Evolutionary conservation across 257 asterid species (phyloP).

Genomic region (Primulina tabacum): DNA sequence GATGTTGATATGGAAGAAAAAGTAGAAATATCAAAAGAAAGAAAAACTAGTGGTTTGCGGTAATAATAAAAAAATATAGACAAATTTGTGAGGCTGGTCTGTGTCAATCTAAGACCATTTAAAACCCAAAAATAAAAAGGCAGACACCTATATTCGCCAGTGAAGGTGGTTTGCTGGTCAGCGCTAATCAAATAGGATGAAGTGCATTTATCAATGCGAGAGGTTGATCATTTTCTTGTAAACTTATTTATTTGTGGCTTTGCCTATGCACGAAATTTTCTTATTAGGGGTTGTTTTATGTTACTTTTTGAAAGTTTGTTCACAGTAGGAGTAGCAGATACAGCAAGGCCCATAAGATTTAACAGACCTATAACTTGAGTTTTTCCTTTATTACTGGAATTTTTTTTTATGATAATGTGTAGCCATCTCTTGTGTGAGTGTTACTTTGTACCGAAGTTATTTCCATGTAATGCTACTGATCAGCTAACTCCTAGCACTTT

Average conservation of each 20-base stretch:
- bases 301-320: background rate
- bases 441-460: too few species aligned
- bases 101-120: background rate
- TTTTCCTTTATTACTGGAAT: background rate
- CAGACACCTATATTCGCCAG: background rate
- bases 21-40: background rate
- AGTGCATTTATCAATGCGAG: background rate
- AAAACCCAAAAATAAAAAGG: background rate
- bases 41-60: background rate
- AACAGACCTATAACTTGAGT: background rate
- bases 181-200: background rate
- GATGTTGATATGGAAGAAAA: constrained; percentile 10
- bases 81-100: background rate
- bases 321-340: background rate
- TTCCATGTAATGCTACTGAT: background rate
- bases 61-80: too few species aligned
- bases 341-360: background rate
- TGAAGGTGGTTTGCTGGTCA: background rate
- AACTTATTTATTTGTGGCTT: background rate
- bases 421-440: background rate
- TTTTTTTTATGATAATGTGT: background rate
- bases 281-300: background rate
- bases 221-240: background rate
- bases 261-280: background rate
- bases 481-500: background rate